Evolutionary conservation across 164 flowering plant genomes (phyloP), one percentile per base, ranked within the genome.

Genomic region (Platanus orientalis): DNA sequence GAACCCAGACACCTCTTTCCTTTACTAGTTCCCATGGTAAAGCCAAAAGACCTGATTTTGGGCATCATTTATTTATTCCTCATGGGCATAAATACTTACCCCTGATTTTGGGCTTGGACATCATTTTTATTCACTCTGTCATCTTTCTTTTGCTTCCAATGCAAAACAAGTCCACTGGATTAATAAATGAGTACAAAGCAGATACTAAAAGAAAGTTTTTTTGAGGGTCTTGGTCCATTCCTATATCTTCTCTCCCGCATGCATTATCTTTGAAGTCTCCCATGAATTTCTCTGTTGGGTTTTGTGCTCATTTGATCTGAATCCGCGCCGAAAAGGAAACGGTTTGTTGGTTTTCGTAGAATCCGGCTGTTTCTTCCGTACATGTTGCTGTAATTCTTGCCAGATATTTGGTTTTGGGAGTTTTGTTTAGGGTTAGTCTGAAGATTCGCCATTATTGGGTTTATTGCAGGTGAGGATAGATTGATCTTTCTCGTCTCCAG

Each of bases 251-350:
- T 21, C 4, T 24, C 2, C 5, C 16, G 2, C 10, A 7, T 9
- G 26, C 26, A 17, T 57, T 32, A 28, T 57, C 23, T n/a, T 2
- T 57, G 39, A 29, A 11, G 23, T 30, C 27, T 55, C 34, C 48
- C 28, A 45, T 63, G 32, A 52, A 20, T 63, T 63, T 63, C 50
- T 53, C 1, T 24, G 11, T 27, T 63, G 58, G 71, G 57, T 60
- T 36, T 24, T 55, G 47, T 55, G 57, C 71, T n/a, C 47, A 26
- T 62, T 56, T 64, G 53, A 57, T 54, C 58, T 47, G 47, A 47
- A 20, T 57, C 59, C 26, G 47, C 47, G 32, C 39, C 52, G 3
- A 6, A 29, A 39, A 32, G 48, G 27, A 54, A 61, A 34, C 25
- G 24, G 17, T 10, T 54, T 39, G 40, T 23, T 7, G 23, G 26